Percentiles rank a stretch among this genome's conserved stretches.
Evolutionary conservation across 169 alveolate species (phyloP).

Genomic region (Plasmodium adleri): DNA sequence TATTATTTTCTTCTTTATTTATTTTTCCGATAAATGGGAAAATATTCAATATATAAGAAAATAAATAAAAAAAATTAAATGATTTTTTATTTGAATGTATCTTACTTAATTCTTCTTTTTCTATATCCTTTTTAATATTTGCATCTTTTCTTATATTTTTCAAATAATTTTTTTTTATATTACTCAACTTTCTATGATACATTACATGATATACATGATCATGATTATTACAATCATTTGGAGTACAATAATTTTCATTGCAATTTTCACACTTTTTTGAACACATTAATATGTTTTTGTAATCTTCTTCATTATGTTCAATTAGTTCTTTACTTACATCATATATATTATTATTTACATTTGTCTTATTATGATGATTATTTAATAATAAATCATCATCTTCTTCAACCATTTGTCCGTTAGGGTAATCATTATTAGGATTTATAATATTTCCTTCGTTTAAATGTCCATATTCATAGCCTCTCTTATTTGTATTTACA

Average conservation of each 20-base stretch:
- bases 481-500: no score
- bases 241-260: slow-evolving; percentile 44
- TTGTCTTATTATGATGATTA: not conserved
- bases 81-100: not conserved
- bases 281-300: slow-evolving; percentile 37
- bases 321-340: slow-evolving; percentile 16
- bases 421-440: no score
- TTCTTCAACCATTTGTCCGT: not conserved
- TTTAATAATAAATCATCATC: no score
- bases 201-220: slow-evolving; percentile 69
- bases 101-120: not conserved
- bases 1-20: slow-evolving; percentile 3
- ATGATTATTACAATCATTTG: slow-evolving; percentile 30
- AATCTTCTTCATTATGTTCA: slow-evolving; percentile 43
- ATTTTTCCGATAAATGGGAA: slow-evolving; percentile 1
- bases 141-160: slow-evolving; percentile 43
- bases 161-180: slow-evolving; percentile 51
- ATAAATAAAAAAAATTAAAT: not conserved
- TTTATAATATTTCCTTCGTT: no score
- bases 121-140: slow-evolving; percentile 5
- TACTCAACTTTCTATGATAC: slow-evolving; percentile 50
- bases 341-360: slow-evolving; percentile 2
- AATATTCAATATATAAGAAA: slow-evolving; percentile 15
- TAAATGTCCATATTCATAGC: no score
- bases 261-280: slow-evolving; percentile 23